A percentile compares a stretch with the other conserved stretches of the same genome.
Conservation (phyloP, 345 rosid species). For the Eutrema japonicum region DNA sequence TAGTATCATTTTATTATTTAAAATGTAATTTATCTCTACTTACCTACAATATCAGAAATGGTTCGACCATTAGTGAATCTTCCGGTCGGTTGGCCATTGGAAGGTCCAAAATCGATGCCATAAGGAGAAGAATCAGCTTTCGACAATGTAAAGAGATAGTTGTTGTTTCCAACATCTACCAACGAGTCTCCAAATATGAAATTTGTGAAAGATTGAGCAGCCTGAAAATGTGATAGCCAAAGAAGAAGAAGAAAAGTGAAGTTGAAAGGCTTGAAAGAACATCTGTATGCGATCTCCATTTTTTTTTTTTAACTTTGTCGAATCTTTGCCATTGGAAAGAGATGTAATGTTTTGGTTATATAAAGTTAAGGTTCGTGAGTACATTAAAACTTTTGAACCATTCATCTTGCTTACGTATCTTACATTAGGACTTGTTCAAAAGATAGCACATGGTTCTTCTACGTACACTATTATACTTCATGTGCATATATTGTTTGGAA, state of each 20-base stretch:
- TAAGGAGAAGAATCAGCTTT: constrained; percentile 65
- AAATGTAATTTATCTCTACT: not conserved
- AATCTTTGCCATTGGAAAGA: constrained; percentile 10
- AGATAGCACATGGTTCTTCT: constrained; percentile 35
- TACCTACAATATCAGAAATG: constrained; percentile 78
- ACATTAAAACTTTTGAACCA: constrained; percentile 27
- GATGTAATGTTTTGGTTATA: constrained; percentile 27
- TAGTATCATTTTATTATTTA: not conserved
- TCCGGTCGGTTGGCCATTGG: constrained; percentile 70
- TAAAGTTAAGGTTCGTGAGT: constrained; percentile 5
- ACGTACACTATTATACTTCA: constrained; percentile 16
- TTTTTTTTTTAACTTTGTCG: not conserved
- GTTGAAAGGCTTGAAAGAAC: constrained; percentile 12
- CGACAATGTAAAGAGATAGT: constrained; percentile 61
- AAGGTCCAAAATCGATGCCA: constrained; percentile 78
- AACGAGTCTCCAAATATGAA: constrained; percentile 70
- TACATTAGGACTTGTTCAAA: constrained; percentile 38
- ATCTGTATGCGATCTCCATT: constrained; percentile 21
- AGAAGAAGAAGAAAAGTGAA: constrained; percentile 11
- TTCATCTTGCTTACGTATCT: constrained; percentile 32
- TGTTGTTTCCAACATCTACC: constrained; percentile 70
- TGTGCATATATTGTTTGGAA: not conserved
- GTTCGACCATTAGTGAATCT: constrained; percentile 86
- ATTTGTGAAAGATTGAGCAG: constrained; percentile 31
- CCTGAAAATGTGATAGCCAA: constrained; percentile 23